Percentiles rank a stretch among this genome's conserved stretches.
These are phyloP conservation scores for Aspergillus asperescens DNA, from an alignment of 495 filamentous ascomycete genomes.

Conservation along the genomic window DNA sequence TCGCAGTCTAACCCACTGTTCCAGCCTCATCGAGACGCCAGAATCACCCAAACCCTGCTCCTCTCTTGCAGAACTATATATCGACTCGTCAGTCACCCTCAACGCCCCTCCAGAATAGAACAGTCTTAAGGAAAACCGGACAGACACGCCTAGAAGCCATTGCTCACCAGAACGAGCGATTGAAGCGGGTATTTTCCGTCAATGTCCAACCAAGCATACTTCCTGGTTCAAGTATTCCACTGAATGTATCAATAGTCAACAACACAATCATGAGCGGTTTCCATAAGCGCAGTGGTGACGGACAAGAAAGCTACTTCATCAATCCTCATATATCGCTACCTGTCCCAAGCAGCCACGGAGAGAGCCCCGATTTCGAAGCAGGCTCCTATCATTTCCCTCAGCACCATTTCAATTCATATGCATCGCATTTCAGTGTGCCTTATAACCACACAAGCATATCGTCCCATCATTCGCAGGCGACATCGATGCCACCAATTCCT, in stretches of 20 bases:
- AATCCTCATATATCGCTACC: slow-evolving; percentile 35
- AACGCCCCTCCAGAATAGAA: too few relatives aligned
- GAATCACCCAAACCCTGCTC: too few relatives aligned
- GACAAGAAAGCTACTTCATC: slow-evolving; percentile 35
- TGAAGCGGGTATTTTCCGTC: too few relatives aligned
- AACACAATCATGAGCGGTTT: slow-evolving; percentile 33
- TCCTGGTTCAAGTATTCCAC: neutral
- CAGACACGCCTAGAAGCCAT: too few relatives aligned
- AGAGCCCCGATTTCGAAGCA: slow-evolving; percentile 33
- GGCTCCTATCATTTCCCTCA: slow-evolving; percentile 33
- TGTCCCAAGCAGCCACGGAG: slow-evolving; percentile 30
- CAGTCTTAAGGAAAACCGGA: too few relatives aligned
- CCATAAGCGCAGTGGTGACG: slow-evolving; percentile 33
- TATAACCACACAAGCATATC: slow-evolving; percentile 34
- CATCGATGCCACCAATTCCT: slow-evolving; percentile 30
- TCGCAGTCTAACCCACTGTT: too few relatives aligned
- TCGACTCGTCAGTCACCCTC: too few relatives aligned
- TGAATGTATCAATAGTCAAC: neutral
- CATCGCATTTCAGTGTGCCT: slow-evolving; percentile 30
- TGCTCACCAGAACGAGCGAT: too few relatives aligned
- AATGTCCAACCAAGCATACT: neutral
- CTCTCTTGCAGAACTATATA: too few relatives aligned
- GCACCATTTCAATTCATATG: slow-evolving; percentile 34
- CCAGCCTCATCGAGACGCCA: too few relatives aligned
- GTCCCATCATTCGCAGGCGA: slow-evolving; percentile 30